Conservation (phyloP, 805 yeast genomes). For the Yarrowia deformans region DNA sequence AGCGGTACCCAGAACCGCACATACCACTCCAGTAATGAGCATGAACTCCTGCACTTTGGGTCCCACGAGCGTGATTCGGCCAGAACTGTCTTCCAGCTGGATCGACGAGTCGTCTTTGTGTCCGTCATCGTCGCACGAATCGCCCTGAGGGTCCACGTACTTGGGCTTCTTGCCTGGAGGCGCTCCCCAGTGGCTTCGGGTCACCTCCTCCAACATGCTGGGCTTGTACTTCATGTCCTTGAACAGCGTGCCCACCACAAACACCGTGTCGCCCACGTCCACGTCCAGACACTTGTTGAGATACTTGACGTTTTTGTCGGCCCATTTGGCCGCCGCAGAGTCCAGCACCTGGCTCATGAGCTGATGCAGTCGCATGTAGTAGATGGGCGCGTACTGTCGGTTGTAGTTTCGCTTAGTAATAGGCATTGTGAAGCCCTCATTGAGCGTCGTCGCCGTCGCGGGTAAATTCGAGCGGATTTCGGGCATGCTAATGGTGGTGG, state of each 20-base stretch:
- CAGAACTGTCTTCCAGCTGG: constrained; percentile 91
- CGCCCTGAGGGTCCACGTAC: constrained; percentile 61
- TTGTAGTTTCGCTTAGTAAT: constrained; percentile 55
- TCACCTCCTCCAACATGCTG: constrained; percentile 79
- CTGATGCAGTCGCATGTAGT: constrained; percentile 59
- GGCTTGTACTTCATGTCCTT: constrained; percentile 86
- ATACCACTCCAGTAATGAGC: constrained; percentile 87
- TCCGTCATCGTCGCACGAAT: constrained; percentile 47
- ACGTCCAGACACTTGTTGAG: constrained; percentile 68
- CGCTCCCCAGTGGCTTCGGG: constrained; percentile 46
- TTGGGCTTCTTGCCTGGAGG: constrained; percentile 53
- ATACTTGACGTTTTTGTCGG: constrained; percentile 51
- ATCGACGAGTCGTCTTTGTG: constrained; percentile 55
- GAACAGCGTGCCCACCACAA: constrained; percentile 88
- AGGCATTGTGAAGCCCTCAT: constrained; percentile 10
- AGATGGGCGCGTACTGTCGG: constrained; percentile 66
- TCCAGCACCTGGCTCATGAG: constrained; percentile 58
- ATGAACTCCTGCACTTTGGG: constrained; percentile 58
- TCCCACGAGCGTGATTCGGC: constrained; percentile 78
- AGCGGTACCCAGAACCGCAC: constrained; percentile 88
- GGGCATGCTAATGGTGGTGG: background rate
- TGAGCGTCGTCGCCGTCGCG: background rate
- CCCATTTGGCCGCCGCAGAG: constrained; percentile 64
- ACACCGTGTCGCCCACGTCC: constrained; percentile 65
- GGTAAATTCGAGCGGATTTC: background rate